Base-by-base conservation (phyloP, 2,329 filamentous ascomycete genomes). In the Fusarium sambucinum region DNA sequence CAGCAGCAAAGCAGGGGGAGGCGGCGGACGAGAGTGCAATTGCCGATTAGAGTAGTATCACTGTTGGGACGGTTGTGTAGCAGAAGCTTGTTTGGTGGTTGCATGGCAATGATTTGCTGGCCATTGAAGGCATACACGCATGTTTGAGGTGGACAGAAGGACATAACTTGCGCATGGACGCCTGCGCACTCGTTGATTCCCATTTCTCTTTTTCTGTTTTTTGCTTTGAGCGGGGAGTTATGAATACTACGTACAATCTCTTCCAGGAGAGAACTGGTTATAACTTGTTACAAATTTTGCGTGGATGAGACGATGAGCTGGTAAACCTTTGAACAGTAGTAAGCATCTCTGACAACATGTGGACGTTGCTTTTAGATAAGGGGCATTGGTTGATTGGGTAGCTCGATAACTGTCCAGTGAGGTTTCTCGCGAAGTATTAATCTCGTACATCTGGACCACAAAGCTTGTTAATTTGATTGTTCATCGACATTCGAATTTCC, bases 1-100 rank as follows among this genome's bases (percentile, higher is more conserved):
- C 68, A 32, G 61, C 62, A 54, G 70, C 74, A 52, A 74, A 76
- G 66, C 69, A 66, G 9, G 61, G 61, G 30, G 72, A 74, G 54
- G 53, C 46, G n/a, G 64, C 46, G 14, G 77, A 84, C 47, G 83
- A 84, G 60, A 80, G 78, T 45, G 82, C 81, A 23, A 77, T 84
- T 63, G 75, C 73, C 11, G 83, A 85, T 61, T 81, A 66, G 75
- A 48, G 30, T 35, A 51, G 40, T 29, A 21, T 41, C 38, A 27
- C 21, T 42, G 21, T 40, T 53, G 29, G 46, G 51, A 30, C 30
- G 33, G 25, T 19, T 45, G 51, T 42, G 23, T 45, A 56, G 42
- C 11, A 42, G 59, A 50, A 55, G 27, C 29, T 10, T 47, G 30
- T 29, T 13, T 23, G 19, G 37, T 41, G 42, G 23, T 42, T 38